A percentile compares a stretch with the other conserved stretches of the same genome.
phyloP scores from a whole-genome alignment of 192 early-diverging fungal species.

The Diversispora eburnea region DNA sequence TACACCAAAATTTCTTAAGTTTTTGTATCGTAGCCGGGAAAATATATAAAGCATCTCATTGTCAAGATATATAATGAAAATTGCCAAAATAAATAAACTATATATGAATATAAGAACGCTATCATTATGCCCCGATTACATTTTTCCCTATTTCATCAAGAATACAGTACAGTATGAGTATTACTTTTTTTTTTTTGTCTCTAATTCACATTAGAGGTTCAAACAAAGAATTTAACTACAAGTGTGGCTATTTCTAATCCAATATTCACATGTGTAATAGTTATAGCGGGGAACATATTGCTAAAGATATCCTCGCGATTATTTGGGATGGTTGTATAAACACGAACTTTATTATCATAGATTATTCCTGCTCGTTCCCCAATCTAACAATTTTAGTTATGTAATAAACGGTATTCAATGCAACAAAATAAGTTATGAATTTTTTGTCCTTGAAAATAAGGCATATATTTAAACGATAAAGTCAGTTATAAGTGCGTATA shows the following conservation, averaged over 20 bases:
- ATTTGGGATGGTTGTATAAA: background rate
- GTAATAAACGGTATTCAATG: background rate
- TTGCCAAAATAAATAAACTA: too few species aligned
- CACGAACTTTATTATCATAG: background rate
- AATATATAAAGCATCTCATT: too few species aligned
- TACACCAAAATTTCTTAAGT: too few species aligned
- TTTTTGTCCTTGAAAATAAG: background rate
- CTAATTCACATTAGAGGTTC: too few species aligned
- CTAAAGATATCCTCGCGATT: background rate
- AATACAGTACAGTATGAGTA: too few species aligned
- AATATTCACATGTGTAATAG: background rate
- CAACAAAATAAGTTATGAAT: background rate
- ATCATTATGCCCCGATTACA: too few species aligned
- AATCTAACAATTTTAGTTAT: background rate
- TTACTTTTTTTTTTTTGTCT: too few species aligned
- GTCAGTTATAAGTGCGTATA: background rate
- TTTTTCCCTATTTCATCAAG: too few species aligned
- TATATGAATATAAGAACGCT: too few species aligned
- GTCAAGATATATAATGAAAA: too few species aligned
- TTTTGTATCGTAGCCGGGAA: too few species aligned
- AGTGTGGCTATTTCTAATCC: background rate
- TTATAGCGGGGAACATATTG: background rate
- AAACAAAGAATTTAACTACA: background rate
- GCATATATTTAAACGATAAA: background rate
- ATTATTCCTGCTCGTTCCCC: background rate